Evolutionary conservation across 768 basidiomycete species (phyloP).

Genomic region (Calocybe cyanea): DNA sequence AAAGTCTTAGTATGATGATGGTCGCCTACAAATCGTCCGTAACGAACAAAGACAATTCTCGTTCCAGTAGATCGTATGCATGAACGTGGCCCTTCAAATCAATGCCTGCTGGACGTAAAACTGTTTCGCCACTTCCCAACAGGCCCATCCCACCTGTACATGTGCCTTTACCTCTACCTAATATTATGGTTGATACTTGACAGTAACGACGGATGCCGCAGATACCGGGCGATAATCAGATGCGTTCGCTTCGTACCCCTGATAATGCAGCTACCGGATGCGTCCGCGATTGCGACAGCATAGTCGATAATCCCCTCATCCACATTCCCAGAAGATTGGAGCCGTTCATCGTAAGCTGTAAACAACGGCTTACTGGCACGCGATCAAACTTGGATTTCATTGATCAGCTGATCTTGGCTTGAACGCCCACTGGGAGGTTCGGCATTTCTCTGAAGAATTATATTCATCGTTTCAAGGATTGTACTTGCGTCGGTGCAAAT

Average conservation of each 20-base stretch:
- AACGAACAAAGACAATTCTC: too few relatives aligned
- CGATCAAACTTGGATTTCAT: too few relatives aligned
- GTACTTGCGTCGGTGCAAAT: constrained; percentile 91
- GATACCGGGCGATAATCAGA: constrained; percentile 91
- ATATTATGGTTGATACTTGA: constrained; percentile 67
- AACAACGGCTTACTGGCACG: too few relatives aligned
- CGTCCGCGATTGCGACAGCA: constrained; percentile 50
- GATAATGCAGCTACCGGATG: constrained; percentile 79
- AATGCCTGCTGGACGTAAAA: constrained; percentile 39
- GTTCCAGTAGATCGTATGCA: too few relatives aligned
- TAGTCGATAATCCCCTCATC: too few relatives aligned
- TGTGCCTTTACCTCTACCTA: constrained; percentile 53
- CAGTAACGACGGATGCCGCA: constrained; percentile 66
- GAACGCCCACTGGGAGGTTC: too few relatives aligned
- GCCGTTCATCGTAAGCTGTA: too few relatives aligned
- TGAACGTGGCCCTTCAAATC: too few relatives aligned
- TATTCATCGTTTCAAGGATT: constrained; percentile 75
- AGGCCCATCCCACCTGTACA: constrained; percentile 55
- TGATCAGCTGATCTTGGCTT: too few relatives aligned
- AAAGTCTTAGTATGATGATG: too few relatives aligned
- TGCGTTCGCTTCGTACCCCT: constrained; percentile 77
- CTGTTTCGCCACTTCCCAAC: constrained; percentile 33
- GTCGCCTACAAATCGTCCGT: too few relatives aligned
- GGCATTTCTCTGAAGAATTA: constrained; percentile 85
- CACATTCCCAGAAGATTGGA: too few relatives aligned